Base-by-base conservation (phyloP, 2,329 filamentous ascomycete species). In the Teratosphaeria epicoccoides region DNA sequence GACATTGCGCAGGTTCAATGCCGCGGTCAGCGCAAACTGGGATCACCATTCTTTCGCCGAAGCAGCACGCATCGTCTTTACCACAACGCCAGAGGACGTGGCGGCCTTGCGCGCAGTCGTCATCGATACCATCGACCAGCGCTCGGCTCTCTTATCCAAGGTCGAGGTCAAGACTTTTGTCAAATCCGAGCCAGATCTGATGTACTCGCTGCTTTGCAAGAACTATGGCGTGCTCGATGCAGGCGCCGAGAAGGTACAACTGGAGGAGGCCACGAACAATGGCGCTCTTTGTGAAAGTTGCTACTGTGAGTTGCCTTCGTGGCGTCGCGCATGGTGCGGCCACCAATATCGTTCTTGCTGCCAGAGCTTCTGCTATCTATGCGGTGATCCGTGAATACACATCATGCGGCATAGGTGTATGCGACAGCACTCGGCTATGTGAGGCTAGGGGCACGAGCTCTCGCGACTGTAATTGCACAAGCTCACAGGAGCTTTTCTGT, bases 61-160 rank as follows among this genome's bases (percentile, higher is more conserved):
- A 26, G 66, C 68, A n/a, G 68, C 69, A 50, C 60, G 65, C 58
- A 66, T 71, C 49, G 70, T 66, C 6, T 73, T 70, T 59, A 66
- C 68, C 29, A 65, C 64, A 17, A 73, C 71, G 20, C 63, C 71
- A 49, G 70, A 72, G 49, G 63, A 63, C 20, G 67, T 70, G 44
- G 3, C 6, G 11, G 11, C 24, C 12, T 20, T 46, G 24, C 44
- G 44, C 44, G 20, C 11, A 1, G n/a, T 46, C n/a, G 11, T 46
- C n/a, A 22, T 52, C 65, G 68, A 17, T 68, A 70, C 17, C 63
- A 73, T 24, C 64, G 70, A 26, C 26, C 45, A 11, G 23, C 43
- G 7, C 1, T 11, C 23, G 14, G 3, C 4, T 24, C 20, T 46
- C 4, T 17, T 46, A 24, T 6, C 17, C 17, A 44, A 54, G 22